Percentiles rank a stretch among this genome's conserved stretches.
Evolutionary conservation across 2,329 filamentous ascomycete species (phyloP).

Genomic region (Calonectria hawksworthii): DNA sequence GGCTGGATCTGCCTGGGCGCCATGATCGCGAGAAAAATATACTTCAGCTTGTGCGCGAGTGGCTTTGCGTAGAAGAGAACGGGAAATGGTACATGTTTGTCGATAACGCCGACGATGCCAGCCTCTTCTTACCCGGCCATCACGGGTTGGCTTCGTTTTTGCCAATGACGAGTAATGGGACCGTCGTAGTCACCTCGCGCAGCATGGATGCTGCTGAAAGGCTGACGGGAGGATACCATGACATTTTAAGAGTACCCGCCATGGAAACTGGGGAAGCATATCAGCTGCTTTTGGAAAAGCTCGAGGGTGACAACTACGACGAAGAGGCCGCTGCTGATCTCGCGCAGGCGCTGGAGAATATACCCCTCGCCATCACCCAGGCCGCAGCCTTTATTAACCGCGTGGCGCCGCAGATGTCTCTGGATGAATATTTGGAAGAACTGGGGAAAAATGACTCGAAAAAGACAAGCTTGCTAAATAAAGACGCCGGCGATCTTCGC

Average conservation of each 20-base stretch:
- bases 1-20: background rate
- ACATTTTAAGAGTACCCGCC: background rate
- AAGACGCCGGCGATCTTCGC: background rate
- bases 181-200: background rate
- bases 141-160: background rate
- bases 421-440: conserved; percentile 47
- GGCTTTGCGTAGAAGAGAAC: conserved; percentile 6
- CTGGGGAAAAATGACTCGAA: background rate
- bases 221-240: background rate
- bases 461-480: background rate
- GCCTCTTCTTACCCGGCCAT: background rate
- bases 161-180: background rate
- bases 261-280: background rate
- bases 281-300: background rate
- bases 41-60: background rate
- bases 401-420: conserved; percentile 25
- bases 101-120: conserved; percentile 18
- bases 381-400: conserved; percentile 11
- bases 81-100: conserved; percentile 8
- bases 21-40: background rate
- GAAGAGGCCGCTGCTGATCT: background rate
- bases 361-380: conserved; percentile 12
- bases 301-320: background rate
- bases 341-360: background rate
- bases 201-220: background rate